Conservation (phyloP, 2,329 filamentous ascomycete genomes). For the Fusarium haematococcum region DNA sequence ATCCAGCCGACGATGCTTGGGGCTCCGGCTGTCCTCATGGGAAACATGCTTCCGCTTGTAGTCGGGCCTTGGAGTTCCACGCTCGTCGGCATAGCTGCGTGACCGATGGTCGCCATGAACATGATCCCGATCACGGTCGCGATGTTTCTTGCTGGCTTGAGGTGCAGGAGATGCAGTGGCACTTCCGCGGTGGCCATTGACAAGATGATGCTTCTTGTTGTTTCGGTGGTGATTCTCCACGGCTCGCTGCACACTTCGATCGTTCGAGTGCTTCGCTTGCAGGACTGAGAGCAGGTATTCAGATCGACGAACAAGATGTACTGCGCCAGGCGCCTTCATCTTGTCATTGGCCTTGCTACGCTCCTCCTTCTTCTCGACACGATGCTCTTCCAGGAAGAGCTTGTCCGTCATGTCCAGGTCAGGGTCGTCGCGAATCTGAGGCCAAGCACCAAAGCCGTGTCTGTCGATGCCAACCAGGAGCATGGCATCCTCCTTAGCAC, state of each 20-base stretch:
- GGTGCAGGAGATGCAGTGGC: conserved; percentile 80
- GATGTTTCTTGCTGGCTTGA: conserved; percentile 56
- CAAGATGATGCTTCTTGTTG: conserved; percentile 79
- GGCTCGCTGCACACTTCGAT: conserved; percentile 79
- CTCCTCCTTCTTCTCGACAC: conserved; percentile 98
- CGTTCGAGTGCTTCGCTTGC: conserved; percentile 83
- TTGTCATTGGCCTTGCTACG: conserved; percentile 81
- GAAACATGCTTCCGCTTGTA: conserved; percentile 71
- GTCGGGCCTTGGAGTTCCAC: conserved; percentile 64
- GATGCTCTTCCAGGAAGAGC: conserved; percentile 96
- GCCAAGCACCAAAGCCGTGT: conserved; percentile 96
- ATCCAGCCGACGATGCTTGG: conserved; percentile 57
- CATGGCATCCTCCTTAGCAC: conserved; percentile 95
- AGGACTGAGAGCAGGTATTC: conserved; percentile 97
- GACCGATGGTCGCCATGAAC: conserved; percentile 61
- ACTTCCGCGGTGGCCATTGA: conserved; percentile 71
- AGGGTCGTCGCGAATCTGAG: conserved; percentile 89
- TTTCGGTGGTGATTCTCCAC: conserved; percentile 95
- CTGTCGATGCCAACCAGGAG: conserved; percentile 91
- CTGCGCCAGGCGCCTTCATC: conserved; percentile 94
- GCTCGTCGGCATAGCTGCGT: conserved; percentile 64
- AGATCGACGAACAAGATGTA: conserved; percentile 92
- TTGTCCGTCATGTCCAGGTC: conserved; percentile 90
- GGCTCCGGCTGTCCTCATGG: conserved; percentile 57
- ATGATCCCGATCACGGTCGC: conserved; percentile 61